Percentiles rank a stretch among this genome's conserved stretches.
phyloP scores from a whole-genome alignment of 331 rosid genomes.

The Rhamnella rubrinervis region DNA sequence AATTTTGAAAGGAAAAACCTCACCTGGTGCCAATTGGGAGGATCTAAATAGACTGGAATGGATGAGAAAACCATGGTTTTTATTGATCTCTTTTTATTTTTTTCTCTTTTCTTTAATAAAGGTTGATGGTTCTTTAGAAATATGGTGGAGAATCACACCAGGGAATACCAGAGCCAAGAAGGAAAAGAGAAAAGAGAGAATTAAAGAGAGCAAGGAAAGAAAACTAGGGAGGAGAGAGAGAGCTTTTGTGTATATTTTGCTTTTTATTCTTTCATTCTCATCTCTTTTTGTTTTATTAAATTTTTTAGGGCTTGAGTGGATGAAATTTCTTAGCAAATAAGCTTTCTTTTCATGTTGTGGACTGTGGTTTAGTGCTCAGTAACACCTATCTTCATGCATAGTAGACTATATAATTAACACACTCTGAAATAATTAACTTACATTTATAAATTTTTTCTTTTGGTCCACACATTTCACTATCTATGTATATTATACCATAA shows the following conservation, averaged over 20 bases:
- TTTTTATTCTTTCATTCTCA: slow-evolving; percentile 63
- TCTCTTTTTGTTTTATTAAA: slow-evolving; percentile 89
- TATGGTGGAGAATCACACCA: slow-evolving; percentile 94
- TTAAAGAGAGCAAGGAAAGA: slow-evolving; percentile 43
- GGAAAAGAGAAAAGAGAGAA: slow-evolving; percentile 50
- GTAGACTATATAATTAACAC: slow-evolving; percentile 12
- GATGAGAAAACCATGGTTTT: slow-evolving; percentile 94
- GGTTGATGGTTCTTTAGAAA: slow-evolving; percentile 80
- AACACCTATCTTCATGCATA: slow-evolving; percentile 35
- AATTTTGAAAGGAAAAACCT: slow-evolving; percentile 43
- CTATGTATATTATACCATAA: slow-evolving; percentile 24
- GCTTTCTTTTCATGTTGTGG: slow-evolving; percentile 51
- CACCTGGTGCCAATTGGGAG: slow-evolving; percentile 98
- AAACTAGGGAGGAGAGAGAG: slow-evolving; percentile 45
- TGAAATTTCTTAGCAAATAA: slow-evolving; percentile 73
- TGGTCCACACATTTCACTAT: background rate
- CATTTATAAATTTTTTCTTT: background rate
- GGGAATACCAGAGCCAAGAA: slow-evolving; percentile 90
- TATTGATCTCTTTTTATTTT: slow-evolving; percentile 35
- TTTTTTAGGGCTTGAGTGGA: slow-evolving; percentile 83
- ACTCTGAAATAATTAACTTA: background rate
- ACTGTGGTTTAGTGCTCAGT: slow-evolving; percentile 29
- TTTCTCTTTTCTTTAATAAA: slow-evolving; percentile 63
- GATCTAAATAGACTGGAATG: slow-evolving; percentile 94
- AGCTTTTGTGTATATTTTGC: slow-evolving; percentile 66